Base-by-base conservation (phyloP, 352 stramenopile species). In the Thraustotheca clavata region DNA sequence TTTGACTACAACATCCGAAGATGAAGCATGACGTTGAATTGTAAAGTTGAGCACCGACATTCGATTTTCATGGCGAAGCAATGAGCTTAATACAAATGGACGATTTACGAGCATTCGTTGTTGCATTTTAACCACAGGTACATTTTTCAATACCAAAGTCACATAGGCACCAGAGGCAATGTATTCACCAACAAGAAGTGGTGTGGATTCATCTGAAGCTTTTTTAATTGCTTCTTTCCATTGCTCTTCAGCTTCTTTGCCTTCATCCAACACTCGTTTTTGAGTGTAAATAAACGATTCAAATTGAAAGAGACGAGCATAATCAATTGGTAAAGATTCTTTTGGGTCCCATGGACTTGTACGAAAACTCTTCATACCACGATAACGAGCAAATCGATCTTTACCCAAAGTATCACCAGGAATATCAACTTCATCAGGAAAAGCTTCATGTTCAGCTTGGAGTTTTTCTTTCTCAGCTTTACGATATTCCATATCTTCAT, bases 31-130 rank as follows among this genome's bases (percentile, higher is more conserved):
- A 38, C 92, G 87, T 70, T 94, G 86, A 35, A 99, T 76, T n/a
- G 90, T 95, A 70, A 98, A 98, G 76, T 99, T 97, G 47, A 99
- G 72, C 49, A 99, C 94, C 67, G 94, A 98, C n/a, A 98, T 69
- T 59, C 97, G 96, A 68, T 98, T 98, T 73, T 99, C 96, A 73
- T 99, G 94, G 63, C 94, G 91, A 6, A 98, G 80, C 22, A 99
- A 74, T 16, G 91, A 87, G 4, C 78, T 80, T 62, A 94, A 76
- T 55, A 94, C 72, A 27, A 90, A 69, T 60, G 82, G 78, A 22
- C 49, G 52, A 4, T 83, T 82, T 29, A 73, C 73, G 48, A 80
- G 69, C 9, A 87, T 73, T 31, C 82, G 80, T 66, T 70, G 71
- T 59, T 82, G 72, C 50, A 86, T 74, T 50, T 73, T 73, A 41